Base-by-base conservation (phyloP, 345 rosid species). In the Boechera divaricarpa region DNA sequence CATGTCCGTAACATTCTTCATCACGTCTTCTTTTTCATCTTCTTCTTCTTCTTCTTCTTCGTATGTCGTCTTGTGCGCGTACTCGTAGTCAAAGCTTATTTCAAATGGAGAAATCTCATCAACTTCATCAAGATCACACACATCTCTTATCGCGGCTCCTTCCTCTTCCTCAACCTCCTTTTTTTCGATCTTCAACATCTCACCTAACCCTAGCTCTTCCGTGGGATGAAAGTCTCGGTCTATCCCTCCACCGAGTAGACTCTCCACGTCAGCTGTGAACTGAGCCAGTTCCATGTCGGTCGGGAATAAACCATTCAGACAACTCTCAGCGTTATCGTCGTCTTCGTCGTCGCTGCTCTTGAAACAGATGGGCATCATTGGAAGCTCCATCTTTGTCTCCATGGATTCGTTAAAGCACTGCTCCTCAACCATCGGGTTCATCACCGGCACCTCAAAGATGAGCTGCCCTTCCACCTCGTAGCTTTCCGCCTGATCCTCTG, bases 221-320 rank as follows among this genome's bases (percentile, higher is more conserved):
- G 90, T 92, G 33, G 86, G 82, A 41, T 87, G 81, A 0, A 85
- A 73, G 67, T 90, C 91, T 16, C 83, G 69, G 28, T 90, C 96
- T 5, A 83, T 80, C 6, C 90, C 97, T 65, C 88, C 86, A 4
- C 98, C 97, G 0, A 94, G 88, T 73, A 94, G 79, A 76, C 83
- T 89, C 85, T 94, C 96, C 52, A 94, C 95, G 44, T 94, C 91
- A 10, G 98, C 96, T 1, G 90, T 88, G 74, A 94, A 94, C 68
- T 90, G 92, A 2, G 89, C 99, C 7, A 92, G 88, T 29, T 94
- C 99, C 87, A 74, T 83, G 16, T 92, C 97, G 5, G 98, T 83
- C 1, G 92, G 98, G 24, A 87, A 86, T 49, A 89, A 80, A 70
- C 91, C 90, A 64, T 79, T 79, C 12, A 73, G 55, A 79, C 75